Evolutionary conservation across 2,329 filamentous ascomycete species (phyloP).

Genomic region (Beauveria medogensis): DNA sequence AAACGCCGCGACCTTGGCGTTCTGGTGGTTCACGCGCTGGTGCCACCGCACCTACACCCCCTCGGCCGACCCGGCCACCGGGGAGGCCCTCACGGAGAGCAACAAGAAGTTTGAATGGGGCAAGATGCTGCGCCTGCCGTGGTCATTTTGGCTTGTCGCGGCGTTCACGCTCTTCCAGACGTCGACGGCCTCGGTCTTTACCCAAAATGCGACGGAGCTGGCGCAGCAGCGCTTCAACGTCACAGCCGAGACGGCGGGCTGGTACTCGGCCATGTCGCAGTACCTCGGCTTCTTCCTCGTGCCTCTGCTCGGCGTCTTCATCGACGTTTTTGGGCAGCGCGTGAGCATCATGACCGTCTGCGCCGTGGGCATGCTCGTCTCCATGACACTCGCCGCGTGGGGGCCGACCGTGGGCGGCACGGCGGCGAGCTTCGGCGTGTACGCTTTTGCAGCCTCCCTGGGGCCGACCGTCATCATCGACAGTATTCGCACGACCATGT

Average conservation of each 20-base stretch:
- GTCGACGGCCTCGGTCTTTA: slow-evolving; percentile 44
- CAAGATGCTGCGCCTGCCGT: slow-evolving; percentile 50
- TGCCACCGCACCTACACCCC: slow-evolving; percentile 39
- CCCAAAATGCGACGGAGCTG: slow-evolving; percentile 51
- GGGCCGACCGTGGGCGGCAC: slow-evolving; percentile 41
- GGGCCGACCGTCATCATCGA: slow-evolving; percentile 54
- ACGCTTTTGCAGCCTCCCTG: slow-evolving; percentile 45
- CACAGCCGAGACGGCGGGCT: slow-evolving; percentile 47
- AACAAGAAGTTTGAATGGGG: slow-evolving; percentile 47
- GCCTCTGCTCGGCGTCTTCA: slow-evolving; percentile 45
- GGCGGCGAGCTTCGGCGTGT: slow-evolving; percentile 51
- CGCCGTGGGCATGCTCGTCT: slow-evolving; percentile 38
- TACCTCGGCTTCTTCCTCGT: slow-evolving; percentile 52
- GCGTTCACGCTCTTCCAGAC: slow-evolving; percentile 52
- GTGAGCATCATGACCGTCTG: slow-evolving; percentile 45
- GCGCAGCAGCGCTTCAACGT: slow-evolving; percentile 51
- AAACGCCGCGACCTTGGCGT: slow-evolving; percentile 43
- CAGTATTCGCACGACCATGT: slow-evolving; percentile 50
- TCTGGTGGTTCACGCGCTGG: slow-evolving; percentile 48
- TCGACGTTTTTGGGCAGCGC: slow-evolving; percentile 48
- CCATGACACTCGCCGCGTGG: slow-evolving; percentile 49
- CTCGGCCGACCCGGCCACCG: slow-evolving; percentile 45
- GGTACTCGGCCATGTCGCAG: slow-evolving; percentile 50
- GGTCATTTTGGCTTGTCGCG: slow-evolving; percentile 50
- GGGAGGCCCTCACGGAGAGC: slow-evolving; percentile 51